Conservation (phyloP, 2,329 filamentous ascomycete genomes). For the Blumeria hordei region DNA sequence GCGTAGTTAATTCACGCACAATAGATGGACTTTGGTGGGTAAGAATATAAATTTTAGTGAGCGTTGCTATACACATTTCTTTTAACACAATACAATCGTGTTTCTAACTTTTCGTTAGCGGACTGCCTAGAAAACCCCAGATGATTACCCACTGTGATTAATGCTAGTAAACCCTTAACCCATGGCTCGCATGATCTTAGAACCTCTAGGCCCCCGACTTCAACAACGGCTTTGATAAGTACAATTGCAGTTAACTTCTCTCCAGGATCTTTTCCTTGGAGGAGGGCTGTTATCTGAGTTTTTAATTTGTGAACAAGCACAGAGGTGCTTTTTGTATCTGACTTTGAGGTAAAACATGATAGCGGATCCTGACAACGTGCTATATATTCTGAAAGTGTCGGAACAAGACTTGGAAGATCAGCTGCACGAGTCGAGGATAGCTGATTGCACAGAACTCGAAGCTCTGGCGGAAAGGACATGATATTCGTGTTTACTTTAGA, state of each 20-base stretch:
- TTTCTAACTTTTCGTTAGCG: conserved; percentile 28
- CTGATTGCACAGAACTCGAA: conserved; percentile 40
- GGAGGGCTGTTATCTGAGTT: conserved; percentile 49
- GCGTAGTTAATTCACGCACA: conserved; percentile 68
- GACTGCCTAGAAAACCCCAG: not conserved
- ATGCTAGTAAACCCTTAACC: conserved; percentile 49
- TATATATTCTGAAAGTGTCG: conserved; percentile 39
- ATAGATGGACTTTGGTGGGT: conserved; percentile 65
- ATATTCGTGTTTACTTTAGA: not conserved
- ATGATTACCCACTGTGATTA: conserved; percentile 34
- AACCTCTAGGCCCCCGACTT: conserved; percentile 66
- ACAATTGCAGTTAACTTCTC: conserved; percentile 58
- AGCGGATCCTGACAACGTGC: conserved; percentile 33
- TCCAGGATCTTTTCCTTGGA: conserved; percentile 51
- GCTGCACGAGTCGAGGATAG: conserved; percentile 47
- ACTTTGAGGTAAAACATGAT: conserved; percentile 34
- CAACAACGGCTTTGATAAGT: conserved; percentile 57
- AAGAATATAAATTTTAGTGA: conserved; percentile 64
- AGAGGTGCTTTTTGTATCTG: conserved; percentile 35
- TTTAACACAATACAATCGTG: conserved; percentile 53
- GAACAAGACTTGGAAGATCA: conserved; percentile 49
- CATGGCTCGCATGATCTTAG: conserved; percentile 50
- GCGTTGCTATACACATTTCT: conserved; percentile 48
- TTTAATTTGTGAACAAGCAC: conserved; percentile 63
- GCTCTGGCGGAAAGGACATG: conserved; percentile 25